Conservation (phyloP, 1,139 yeast species). For the Arxiozyma heterogenica region DNA sequence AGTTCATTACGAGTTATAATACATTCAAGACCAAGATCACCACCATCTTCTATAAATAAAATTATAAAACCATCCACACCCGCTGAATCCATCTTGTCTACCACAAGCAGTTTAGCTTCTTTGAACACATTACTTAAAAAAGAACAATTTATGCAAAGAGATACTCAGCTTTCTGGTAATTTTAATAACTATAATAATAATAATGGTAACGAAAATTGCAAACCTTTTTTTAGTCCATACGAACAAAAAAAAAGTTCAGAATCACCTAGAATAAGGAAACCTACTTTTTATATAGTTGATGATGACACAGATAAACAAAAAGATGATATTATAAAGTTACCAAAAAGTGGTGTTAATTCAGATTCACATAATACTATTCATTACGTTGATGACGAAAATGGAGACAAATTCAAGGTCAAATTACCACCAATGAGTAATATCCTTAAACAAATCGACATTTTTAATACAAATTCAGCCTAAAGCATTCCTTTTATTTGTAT, state of each 20-base stretch:
- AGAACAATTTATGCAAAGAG: constrained; percentile 3
- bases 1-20: constrained; percentile 15
- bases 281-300: neutral
- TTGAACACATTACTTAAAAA: constrained; percentile 11
- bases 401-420: constrained; percentile 8
- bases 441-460: constrained; percentile 19
- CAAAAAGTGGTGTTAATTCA: neutral
- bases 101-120: constrained; percentile 15
- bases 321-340: constrained; percentile 1
- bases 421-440: constrained; percentile 25
- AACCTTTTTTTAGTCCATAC: neutral
- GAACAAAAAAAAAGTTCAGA: neutral
- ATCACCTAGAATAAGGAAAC: neutral
- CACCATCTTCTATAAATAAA: constrained; percentile 5
- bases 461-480: constrained; percentile 11
- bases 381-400: neutral
- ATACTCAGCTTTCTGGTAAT: neutral
- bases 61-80: constrained; percentile 11
- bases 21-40: neutral
- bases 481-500: neutral
- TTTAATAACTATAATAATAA: neutral
- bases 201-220: neutral
- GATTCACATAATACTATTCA: neutral
- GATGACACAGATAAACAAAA: neutral
- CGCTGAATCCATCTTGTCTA: constrained; percentile 12